These are phyloP conservation scores for Zalaria obscura DNA, from an alignment of 2,329 filamentous ascomycete genomes.

Conservation along the genomic window DNA sequence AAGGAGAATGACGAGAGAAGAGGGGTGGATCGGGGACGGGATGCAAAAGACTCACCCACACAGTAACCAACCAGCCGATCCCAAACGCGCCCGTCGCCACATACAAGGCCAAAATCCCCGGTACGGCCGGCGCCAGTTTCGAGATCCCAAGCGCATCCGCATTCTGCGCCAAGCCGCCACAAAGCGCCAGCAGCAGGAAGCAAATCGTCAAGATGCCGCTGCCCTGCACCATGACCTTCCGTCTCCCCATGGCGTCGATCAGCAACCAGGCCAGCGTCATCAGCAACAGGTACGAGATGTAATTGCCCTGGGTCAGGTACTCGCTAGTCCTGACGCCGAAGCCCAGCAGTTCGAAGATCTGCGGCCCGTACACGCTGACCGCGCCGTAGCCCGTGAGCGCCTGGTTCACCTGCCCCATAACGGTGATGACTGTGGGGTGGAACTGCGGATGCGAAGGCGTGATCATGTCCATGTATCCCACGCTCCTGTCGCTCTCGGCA, in stretches of 20 bases:
- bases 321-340: conserved; percentile 38
- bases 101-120: conserved; percentile 39
- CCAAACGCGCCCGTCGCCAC: conserved; percentile 46
- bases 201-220: conserved; percentile 32
- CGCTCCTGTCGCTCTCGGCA: conserved; percentile 30
- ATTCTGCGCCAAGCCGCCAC: conserved; percentile 34
- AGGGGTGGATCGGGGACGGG: not conserved
- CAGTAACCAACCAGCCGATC: conserved; percentile 44
- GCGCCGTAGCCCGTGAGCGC: conserved; percentile 44
- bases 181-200: conserved; percentile 38
- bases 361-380: conserved; percentile 48
- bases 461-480: conserved; percentile 45
- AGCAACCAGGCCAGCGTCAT: conserved; percentile 49
- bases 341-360: conserved; percentile 48
- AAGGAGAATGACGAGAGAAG: not conserved
- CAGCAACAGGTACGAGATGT: conserved; percentile 44
- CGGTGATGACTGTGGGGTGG: conserved; percentile 44
- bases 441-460: conserved; percentile 40
- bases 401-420: conserved; percentile 51
- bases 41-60: conserved; percentile 26
- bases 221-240: conserved; percentile 40
- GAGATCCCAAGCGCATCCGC: conserved; percentile 23
- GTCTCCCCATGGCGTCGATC: conserved; percentile 41
- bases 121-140: conserved; percentile 30
- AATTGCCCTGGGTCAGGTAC: conserved; percentile 45